Percentiles rank a stretch among this genome's conserved stretches.
phyloP scores from a whole-genome alignment of 345 rosid genomes.

The Citrus mangshanensis region DNA sequence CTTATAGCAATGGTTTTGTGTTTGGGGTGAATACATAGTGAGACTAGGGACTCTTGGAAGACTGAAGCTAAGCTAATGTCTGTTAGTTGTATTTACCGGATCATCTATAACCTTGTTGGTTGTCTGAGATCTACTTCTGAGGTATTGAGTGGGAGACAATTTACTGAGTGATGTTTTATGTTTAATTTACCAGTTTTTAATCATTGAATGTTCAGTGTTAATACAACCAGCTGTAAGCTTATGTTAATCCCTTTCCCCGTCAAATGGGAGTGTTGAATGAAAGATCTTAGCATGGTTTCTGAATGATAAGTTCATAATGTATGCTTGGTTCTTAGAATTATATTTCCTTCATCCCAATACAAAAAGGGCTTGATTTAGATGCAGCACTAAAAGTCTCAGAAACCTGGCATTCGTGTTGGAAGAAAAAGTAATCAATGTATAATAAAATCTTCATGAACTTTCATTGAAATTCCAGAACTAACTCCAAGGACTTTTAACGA shows the following conservation, averaged over 20 bases:
- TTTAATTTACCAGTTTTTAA: background rate
- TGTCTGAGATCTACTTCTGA: background rate
- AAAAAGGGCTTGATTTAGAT: too few species aligned
- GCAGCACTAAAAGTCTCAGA: too few species aligned
- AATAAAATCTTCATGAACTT: too few species aligned
- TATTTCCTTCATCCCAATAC: too few species aligned
- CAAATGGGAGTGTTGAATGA: background rate
- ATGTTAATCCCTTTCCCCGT: background rate
- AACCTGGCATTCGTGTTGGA: too few species aligned
- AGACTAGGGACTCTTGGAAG: background rate
- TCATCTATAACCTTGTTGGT: background rate
- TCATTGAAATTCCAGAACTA: too few species aligned
- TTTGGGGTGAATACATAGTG: slow-evolving; percentile 37
- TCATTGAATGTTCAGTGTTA: background rate
- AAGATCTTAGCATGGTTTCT: background rate
- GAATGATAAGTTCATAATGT: too few species aligned
- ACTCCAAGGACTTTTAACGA: background rate
- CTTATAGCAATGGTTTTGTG: slow-evolving; percentile 43
- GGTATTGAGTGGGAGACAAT: background rate
- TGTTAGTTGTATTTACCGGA: background rate
- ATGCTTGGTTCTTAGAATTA: too few species aligned
- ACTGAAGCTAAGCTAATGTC: background rate
- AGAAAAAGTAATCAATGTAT: too few species aligned
- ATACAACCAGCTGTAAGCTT: background rate
- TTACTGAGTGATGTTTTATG: background rate